Conservation (phyloP, 169 alveolate species). For the Besnoitia besnoiti region DNA sequence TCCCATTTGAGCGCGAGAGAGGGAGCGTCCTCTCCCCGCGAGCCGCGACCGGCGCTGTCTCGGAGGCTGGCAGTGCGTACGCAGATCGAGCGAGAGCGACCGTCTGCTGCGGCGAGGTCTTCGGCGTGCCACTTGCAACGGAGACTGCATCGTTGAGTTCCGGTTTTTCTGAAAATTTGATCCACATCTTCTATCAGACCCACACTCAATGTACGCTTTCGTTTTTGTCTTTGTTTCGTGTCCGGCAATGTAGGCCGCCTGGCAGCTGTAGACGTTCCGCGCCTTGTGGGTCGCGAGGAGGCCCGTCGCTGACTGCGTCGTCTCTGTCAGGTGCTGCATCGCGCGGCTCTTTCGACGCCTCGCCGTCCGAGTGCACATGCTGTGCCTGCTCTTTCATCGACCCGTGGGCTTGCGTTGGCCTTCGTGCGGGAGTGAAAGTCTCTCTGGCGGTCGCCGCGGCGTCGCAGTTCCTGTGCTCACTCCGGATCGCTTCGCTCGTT, state of each 20-base stretch:
- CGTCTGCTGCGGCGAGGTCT: not conserved
- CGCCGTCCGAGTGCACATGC: not conserved
- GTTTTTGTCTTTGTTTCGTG: not conserved
- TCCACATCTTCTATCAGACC: not conserved
- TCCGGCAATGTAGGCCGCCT: not conserved
- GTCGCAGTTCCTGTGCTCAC: not conserved
- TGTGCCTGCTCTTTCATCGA: not conserved
- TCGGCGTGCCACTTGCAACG: not conserved
- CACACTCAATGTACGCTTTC: not conserved
- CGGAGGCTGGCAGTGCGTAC: not conserved
- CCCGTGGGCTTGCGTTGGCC: not conserved
- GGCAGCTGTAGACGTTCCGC: not conserved
- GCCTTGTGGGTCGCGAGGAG: not conserved
- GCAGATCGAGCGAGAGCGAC: not conserved
- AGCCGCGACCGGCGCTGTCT: too few species aligned
- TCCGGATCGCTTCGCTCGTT: conserved; percentile 12
- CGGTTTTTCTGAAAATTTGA: not conserved
- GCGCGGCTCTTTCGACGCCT: not conserved
- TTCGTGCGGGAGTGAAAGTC: not conserved
- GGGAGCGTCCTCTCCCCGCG: not conserved
- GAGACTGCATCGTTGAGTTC: not conserved
- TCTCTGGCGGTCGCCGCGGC: not conserved
- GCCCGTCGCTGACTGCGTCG: not conserved
- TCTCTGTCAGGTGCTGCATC: not conserved
- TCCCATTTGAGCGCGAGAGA: too few species aligned